These are phyloP conservation scores for Pulicaria dysenterica DNA, from an alignment of 129 eudicot species.

Conservation along the genomic window DNA sequence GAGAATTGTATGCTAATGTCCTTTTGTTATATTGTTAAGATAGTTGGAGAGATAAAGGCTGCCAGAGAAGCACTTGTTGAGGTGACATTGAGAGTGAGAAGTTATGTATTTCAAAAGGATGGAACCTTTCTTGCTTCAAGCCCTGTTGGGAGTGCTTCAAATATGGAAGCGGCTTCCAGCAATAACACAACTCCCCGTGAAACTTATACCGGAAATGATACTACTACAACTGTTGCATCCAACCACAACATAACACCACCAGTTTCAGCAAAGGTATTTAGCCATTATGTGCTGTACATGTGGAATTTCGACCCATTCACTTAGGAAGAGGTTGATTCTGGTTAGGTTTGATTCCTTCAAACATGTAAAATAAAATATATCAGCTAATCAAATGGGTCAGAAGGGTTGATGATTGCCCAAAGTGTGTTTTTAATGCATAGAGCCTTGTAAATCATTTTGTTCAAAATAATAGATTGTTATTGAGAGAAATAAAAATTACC, in stretches of 20 bases:
- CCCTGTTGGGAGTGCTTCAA: slow-evolving; percentile 52
- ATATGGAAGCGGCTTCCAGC: slow-evolving; percentile 53
- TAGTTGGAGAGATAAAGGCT: slow-evolving; percentile 93
- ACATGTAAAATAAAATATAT: too few species aligned
- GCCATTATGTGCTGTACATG: neutral
- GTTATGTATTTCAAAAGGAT: slow-evolving; percentile 69
- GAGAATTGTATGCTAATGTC: neutral
- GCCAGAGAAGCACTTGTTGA: slow-evolving; percentile 95
- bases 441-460: too few species aligned
- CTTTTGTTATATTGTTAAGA: slow-evolving; percentile 44
- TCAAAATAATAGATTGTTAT: too few species aligned
- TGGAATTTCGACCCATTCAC: neutral
- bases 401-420: too few species aligned
- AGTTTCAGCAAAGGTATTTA: slow-evolving; percentile 56
- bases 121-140: slow-evolving; percentile 50
- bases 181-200: slow-evolving; percentile 49
- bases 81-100: slow-evolving; percentile 81
- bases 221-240: slow-evolving; percentile 37
- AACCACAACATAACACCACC: slow-evolving; percentile 39
- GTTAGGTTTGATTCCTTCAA: too few species aligned
- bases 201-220: slow-evolving; percentile 41
- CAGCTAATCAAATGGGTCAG: too few species aligned
- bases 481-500: too few species aligned
- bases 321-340: too few species aligned
- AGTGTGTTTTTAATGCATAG: too few species aligned